Evolutionary conservation across 768 basidiomycete genomes (phyloP).

Genomic region (Mycena crocata): DNA sequence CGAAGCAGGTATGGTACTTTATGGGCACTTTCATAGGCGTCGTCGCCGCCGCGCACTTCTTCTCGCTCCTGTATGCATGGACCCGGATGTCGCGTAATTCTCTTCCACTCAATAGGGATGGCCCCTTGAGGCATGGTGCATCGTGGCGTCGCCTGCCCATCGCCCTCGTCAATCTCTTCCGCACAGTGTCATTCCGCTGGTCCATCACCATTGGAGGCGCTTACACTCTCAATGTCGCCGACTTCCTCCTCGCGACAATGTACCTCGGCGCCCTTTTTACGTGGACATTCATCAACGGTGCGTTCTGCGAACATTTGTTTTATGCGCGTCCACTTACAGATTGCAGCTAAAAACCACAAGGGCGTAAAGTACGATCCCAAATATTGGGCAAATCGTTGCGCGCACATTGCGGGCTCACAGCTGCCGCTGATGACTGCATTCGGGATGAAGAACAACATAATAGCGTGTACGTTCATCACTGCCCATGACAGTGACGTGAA

Average conservation of each 20-base stretch:
- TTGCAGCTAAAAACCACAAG: conserved; percentile 34
- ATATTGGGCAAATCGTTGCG: conserved; percentile 46
- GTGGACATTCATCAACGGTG: conserved; percentile 48
- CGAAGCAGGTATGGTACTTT: conserved; percentile 50
- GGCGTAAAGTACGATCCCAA: conserved; percentile 25
- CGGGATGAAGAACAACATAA: conserved; percentile 62
- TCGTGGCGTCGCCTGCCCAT: conserved; percentile 35
- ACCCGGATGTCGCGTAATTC: conserved; percentile 9
- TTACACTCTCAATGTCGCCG: conserved; percentile 45
- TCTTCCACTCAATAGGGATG: background rate
- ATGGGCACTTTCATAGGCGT: conserved; percentile 46
- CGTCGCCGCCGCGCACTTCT: conserved; percentile 38
- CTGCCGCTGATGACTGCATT: conserved; percentile 57
- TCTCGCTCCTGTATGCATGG: conserved; percentile 29
- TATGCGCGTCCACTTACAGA: background rate
- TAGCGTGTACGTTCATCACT: conserved; percentile 51
- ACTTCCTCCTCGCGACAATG: conserved; percentile 39
- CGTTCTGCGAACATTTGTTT: background rate
- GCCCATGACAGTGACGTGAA: no score
- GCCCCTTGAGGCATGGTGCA: conserved; percentile 9
- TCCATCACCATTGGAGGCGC: conserved; percentile 37
- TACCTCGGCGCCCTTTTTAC: conserved; percentile 44
- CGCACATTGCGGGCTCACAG: conserved; percentile 48
- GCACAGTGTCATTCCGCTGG: conserved; percentile 43
- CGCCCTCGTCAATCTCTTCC: conserved; percentile 41